Percentiles rank a stretch among this genome's conserved stretches.
These are phyloP conservation scores for Globisporangium acanthophoron DNA, from an alignment of 352 stramenopile species.

Conservation along the genomic window DNA sequence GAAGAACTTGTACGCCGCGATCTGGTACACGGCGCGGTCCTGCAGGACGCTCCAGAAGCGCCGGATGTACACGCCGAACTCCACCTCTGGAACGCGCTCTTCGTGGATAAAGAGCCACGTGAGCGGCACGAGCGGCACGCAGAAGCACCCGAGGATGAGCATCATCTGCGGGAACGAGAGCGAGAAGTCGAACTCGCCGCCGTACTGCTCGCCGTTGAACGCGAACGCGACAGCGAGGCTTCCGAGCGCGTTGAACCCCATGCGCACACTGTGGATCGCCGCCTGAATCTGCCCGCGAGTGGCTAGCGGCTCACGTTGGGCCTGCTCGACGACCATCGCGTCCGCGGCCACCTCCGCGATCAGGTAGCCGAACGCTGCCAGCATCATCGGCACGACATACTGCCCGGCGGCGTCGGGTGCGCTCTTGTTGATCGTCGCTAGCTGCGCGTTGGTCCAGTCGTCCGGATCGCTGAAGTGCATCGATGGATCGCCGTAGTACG, in stretches of 20 bases:
- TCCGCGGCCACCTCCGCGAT: slow-evolving; percentile 52
- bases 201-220: slow-evolving; percentile 52
- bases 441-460: slow-evolving; percentile 27
- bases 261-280: slow-evolving; percentile 48
- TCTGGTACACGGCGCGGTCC: slow-evolving; percentile 54
- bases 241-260: slow-evolving; percentile 36
- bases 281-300: slow-evolving; percentile 46
- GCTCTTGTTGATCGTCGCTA: slow-evolving; percentile 30
- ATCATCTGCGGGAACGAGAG: slow-evolving; percentile 50
- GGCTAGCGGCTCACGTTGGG: slow-evolving; percentile 41
- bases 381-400: slow-evolving; percentile 70
- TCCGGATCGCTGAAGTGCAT: slow-evolving; percentile 25
- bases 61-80: slow-evolving; percentile 23
- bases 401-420: slow-evolving; percentile 30
- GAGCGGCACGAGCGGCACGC: slow-evolving; percentile 22
- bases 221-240: slow-evolving; percentile 35
- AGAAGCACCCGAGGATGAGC: slow-evolving; percentile 31
- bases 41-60: slow-evolving; percentile 51
- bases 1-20: slow-evolving; percentile 62
- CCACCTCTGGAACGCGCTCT: slow-evolving; percentile 1
- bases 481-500: slow-evolving; percentile 41
- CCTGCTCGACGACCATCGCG: slow-evolving; percentile 55
- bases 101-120: slow-evolving; percentile 24
- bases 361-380: slow-evolving; percentile 58
- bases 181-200: slow-evolving; percentile 47